Base-by-base conservation (phyloP, 352 stramenopile genomes). In the Phytopythium delawarense region DNA sequence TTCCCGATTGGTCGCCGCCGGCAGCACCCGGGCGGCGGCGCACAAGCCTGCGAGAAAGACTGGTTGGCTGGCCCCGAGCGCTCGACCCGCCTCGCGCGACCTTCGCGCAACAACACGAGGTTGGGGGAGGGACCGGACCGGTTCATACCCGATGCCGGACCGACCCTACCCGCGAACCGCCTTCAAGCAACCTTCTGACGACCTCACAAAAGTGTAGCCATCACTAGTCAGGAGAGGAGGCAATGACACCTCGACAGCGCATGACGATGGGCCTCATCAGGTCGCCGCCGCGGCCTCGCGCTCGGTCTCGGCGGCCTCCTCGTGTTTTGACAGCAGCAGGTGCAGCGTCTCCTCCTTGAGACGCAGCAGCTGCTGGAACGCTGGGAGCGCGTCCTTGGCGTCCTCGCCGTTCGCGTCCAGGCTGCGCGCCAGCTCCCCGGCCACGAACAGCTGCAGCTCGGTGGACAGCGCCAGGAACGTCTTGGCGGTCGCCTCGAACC, bases 321-420 rank as follows among this genome's bases (percentile, higher is more conserved):
- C 62, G 3, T 74, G 69, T 37, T 88, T 89, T 37, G 73, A 78
- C 30, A 84, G 67, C 16, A 91, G 60, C 15, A 91, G 48, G 30
- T 88, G 75, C 32, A 89, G 57, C 16, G 80, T 88, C n/a, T 81
- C 76, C n/a, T 79, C 62, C 25, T 91, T 84, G 4, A 88, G 59
- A 11, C 75, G 74, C 30, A 87, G 50, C 15, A 90, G 60, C 39
- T 79, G 75, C 34, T 76, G 28, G 13, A 89, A 65, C n/a, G 75
- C 75, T 9, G 67, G 65, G 9, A 58, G 59, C 2, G 78, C 78
- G 16, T 75, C 57, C 57, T 80, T 78, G 30, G 75, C 49, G 45
- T 85, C 70, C 9, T 57, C 61, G 4, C 57, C 65, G 16, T 58
- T 64, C 18, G 66, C 48, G 20, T 69, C 71, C 9, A 85, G 59